These are phyloP conservation scores for Penicillium sp. DNA, from an alignment of 2,329 filamentous ascomycete species.

Conservation along the genomic window DNA sequence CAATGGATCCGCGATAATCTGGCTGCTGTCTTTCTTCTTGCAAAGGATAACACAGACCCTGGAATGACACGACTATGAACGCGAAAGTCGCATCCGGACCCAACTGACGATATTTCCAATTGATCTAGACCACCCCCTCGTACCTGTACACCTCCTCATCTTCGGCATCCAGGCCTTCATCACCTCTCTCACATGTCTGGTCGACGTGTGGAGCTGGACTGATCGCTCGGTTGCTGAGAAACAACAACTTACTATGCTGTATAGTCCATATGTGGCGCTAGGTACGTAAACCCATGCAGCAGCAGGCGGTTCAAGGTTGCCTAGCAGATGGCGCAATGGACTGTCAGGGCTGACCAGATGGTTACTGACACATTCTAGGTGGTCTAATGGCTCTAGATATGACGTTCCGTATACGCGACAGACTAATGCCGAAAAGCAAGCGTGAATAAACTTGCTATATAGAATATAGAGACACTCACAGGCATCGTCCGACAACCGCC, in stretches of 20 bases:
- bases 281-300: conserved; percentile 43
- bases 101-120: conserved; percentile 1
- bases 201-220: conserved; percentile 58
- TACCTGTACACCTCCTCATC: conserved; percentile 58
- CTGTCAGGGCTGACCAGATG: neutral
- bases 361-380: conserved; percentile 26
- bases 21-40: neutral
- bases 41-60: neutral
- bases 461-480: neutral
- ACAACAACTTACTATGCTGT: conserved; percentile 50
- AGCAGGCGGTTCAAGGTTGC: neutral
- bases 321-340: neutral
- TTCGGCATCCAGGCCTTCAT: conserved; percentile 58
- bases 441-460: conserved; percentile 22
- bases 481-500: neutral
- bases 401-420: conserved; percentile 31
- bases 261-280: conserved; percentile 55
- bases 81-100: neutral
- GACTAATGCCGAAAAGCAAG: conserved; percentile 30
- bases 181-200: conserved; percentile 61
- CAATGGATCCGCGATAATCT: neutral
- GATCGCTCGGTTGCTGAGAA: conserved; percentile 47
- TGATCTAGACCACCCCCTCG: conserved; percentile 51
- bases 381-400: conserved; percentile 41
- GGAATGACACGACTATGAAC: neutral